Evolutionary conservation across 2,329 filamentous ascomycete genomes (phyloP), one percentile per base, ranked within the genome.

Genomic region (Aotearoamyces nothofagi): DNA sequence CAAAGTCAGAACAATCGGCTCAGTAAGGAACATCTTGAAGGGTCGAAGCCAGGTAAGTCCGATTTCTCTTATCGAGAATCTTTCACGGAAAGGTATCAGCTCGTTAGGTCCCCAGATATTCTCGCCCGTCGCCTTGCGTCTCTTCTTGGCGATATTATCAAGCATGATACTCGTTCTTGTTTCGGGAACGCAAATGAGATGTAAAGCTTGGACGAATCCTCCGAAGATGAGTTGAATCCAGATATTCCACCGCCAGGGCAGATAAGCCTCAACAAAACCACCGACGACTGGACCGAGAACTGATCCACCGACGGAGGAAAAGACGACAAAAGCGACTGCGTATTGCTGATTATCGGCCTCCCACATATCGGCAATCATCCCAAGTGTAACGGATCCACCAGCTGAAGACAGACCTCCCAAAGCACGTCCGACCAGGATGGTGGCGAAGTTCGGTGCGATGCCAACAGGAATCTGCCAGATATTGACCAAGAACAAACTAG

Each of bases 151-250:
- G 33, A 86, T 81, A 2, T 60, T 61, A 55, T 90, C 76, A 63
- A 92, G 73, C 58, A 90, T 63, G 35, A 84, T 67, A 4, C 76
- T 82, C 1, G 71, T 67, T 29, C 81, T 65, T 0, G 82, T 90
- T 51, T 90, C 82, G 1, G 80, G 80, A 1, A 90, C 81, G 5
- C 70, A 60, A 33, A 78, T 45, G 27, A 77, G 56, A 46, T 84
- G 78, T 4, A 79, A 44, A 4, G 67, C 11, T 45, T 86, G 79
- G 3, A 82, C 69, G 17, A 69, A 61, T 6, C 55, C 75, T 11
- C 81, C 80, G 30, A 87, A 72, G 40, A 86, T 83, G 37, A 87
- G 66, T 51, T 86, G 79, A 34, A 87, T 78, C 81, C 82, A 90
- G 48, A 87, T 84, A 31, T 64, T 70, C 77, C 77, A 84, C 39